Evolutionary conservation across 2,329 filamentous ascomycete genomes (phyloP), one percentile per base, ranked within the genome.

Genomic region (Xylaria digitata): DNA sequence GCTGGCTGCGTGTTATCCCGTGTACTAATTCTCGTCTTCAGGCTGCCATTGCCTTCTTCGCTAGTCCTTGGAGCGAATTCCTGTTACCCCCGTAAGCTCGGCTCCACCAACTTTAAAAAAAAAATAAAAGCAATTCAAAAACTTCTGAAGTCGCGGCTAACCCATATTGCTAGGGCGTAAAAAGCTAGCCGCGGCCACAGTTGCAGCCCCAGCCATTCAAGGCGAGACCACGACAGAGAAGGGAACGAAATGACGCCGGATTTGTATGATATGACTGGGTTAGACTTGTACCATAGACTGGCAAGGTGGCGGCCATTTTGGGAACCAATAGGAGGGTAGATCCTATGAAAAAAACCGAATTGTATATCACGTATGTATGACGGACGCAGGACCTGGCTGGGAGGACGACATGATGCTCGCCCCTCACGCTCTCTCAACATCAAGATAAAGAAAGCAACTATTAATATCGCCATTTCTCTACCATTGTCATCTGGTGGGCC

Each of bases 1-100:
- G 1, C 8, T 34, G 23, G 17, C 23, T 34, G 42, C 30, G 43
- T 15, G 26, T 37, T 30, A 23, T 59, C 34, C 37, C 43, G 15
- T 40, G 3, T 26, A 13, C 54, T 68, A 37, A 54, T 43, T 66
- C 6, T 23, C 21, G 21, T 54, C 71, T 46, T 30, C 65, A 91
- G 89, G 86, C 82, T 72, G 89, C 88, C 49, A 85, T 92, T 61
- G 85, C 88, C 43, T 89, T 92, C 78, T 83, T 92, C 72, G 84
- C 88, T 65, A 91, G 89, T 81, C 86, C 87, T 61, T 89, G 88
- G 83, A 86, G 87, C 79, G 90, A 92, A 76, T 82, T 87, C 74
- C 84, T 92, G 65, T 83, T 92, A 71, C 89, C 90, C 78, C 87
- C 88, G 86, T 88, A 80, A 80, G 84, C 53, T 21, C 30, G 26